Evolutionary conservation across 768 basidiomycete species (phyloP).

Genomic region (Podaxis rugospora): DNA sequence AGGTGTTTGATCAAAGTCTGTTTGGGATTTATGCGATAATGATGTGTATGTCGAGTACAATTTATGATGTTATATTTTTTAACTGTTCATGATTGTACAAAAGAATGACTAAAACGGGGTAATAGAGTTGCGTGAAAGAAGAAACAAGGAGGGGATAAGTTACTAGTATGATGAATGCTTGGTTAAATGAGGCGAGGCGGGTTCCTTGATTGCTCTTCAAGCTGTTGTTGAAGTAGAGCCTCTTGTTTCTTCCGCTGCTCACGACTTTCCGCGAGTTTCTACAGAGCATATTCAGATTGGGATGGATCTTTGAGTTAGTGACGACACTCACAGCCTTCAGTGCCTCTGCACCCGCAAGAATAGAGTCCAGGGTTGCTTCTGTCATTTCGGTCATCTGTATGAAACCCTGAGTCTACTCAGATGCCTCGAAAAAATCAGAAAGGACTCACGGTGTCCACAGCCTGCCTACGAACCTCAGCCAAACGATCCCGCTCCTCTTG

Average conservation of each 20-base stretch:
- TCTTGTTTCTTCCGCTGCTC: slow-evolving; percentile 43
- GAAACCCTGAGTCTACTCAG: not conserved
- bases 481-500: slow-evolving; percentile 41
- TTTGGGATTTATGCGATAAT: not conserved
- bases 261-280: slow-evolving; percentile 51
- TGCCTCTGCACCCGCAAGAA: slow-evolving; percentile 51
- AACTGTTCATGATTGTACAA: too few relatives aligned
- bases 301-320: slow-evolving; percentile 17
- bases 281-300: slow-evolving; percentile 14
- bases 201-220: slow-evolving; percentile 23
- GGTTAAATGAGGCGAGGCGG: slow-evolving; percentile 27
- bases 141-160: too few relatives aligned
- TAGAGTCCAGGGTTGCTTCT: slow-evolving; percentile 61
- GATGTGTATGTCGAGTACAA: too few relatives aligned
- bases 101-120: too few relatives aligned
- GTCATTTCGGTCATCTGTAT: slow-evolving; percentile 59
- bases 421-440: not conserved
- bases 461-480: slow-evolving; percentile 40
- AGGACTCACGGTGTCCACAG: slow-evolving; percentile 43
- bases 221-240: slow-evolving; percentile 25
- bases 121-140: too few relatives aligned
- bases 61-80: too few relatives aligned
- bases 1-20: not conserved
- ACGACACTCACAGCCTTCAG: slow-evolving; percentile 50
- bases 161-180: not conserved